Percentiles rank a stretch among this genome's conserved stretches.
Conservation (phyloP, 208 protist species). For the Leishmania martiniquensis region DNA sequence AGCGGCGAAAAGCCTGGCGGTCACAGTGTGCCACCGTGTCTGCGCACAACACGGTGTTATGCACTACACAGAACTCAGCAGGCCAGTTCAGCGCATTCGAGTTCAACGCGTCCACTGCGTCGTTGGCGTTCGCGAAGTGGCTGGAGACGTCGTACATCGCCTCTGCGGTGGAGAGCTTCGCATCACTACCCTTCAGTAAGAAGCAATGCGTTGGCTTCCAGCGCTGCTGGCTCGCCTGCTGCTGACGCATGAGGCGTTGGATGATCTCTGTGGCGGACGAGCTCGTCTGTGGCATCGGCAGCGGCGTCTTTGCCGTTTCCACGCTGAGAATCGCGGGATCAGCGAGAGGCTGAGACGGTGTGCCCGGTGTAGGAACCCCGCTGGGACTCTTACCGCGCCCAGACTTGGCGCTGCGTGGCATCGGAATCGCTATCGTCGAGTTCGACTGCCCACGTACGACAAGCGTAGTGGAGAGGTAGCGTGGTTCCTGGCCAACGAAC, state of each 20-base stretch:
- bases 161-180: conserved; percentile 65
- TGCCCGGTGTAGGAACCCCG: conserved; percentile 25
- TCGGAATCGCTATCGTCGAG: conserved; percentile 76
- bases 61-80: conserved; percentile 80
- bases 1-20: conserved; percentile 72
- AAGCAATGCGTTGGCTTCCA: conserved; percentile 69
- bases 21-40: conserved; percentile 63
- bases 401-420: conserved; percentile 81
- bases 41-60: conserved; percentile 71
- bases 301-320: conserved; percentile 50
- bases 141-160: conserved; percentile 60
- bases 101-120: conserved; percentile 79
- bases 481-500: conserved; percentile 42
- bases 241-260: conserved; percentile 42
- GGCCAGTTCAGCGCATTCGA: conserved; percentile 69
- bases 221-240: conserved; percentile 33
- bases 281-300: conserved; percentile 28
- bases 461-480: conserved; percentile 41
- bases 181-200: conserved; percentile 70
- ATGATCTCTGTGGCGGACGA: conserved; percentile 30
- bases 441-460: conserved; percentile 37
- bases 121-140: conserved; percentile 53
- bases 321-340: conserved; percentile 84
- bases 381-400: conserved; percentile 60
- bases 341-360: conserved; percentile 43